Base-by-base conservation (phyloP, 257 asterid genomes). In the Gardenia jasminoides region DNA sequence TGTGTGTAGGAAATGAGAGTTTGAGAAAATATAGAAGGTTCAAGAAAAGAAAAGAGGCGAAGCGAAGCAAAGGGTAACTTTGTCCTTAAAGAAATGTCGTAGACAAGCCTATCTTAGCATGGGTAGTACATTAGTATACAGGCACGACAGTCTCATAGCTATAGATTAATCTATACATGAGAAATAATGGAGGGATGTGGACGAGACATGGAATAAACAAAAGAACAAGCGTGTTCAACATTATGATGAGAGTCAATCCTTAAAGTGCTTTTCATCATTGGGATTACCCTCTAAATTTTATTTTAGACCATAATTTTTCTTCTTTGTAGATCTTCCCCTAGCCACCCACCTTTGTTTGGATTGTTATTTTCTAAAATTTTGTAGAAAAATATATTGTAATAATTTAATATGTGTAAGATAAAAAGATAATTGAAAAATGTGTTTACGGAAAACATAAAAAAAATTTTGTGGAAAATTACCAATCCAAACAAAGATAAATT, bases 211-310 rank as follows among this genome's bases (percentile, higher is more conserved):
- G 46, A 39, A 58, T 70, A 36, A 54, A 70, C 36, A 33, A 19
- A 19, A 56, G 52, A 31, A 31, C 33, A 64, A 10, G 69, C 72
- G 59, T 79, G 82, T 71, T 50, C 48, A 71, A 36, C 33, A 17
- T 70, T 20, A 79, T 79, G 72, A 79, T 78, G 65, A 67, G 80
- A 67, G 26, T 47, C 67, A 67, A 47, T 22, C 7, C 2, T 62
- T 30, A 64, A 61, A 20, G 59, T 62, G 82, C 30, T 46, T 79
- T 70, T 56, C 31, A 77, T 67, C 61, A 62, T 76, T 2, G 44
- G 15, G 48, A 12, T 77, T 30, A 48, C 10, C 81, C 33, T 52
- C 46, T 41, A 61, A 41, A 4, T 64, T 44, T n/a, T 1, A 31
- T 26, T 17, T 50, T 13, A 9, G 9, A 72, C 4, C 3, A 48